Base-by-base conservation (phyloP, 2,329 filamentous ascomycete species). In the Beauveria sp. region DNA sequence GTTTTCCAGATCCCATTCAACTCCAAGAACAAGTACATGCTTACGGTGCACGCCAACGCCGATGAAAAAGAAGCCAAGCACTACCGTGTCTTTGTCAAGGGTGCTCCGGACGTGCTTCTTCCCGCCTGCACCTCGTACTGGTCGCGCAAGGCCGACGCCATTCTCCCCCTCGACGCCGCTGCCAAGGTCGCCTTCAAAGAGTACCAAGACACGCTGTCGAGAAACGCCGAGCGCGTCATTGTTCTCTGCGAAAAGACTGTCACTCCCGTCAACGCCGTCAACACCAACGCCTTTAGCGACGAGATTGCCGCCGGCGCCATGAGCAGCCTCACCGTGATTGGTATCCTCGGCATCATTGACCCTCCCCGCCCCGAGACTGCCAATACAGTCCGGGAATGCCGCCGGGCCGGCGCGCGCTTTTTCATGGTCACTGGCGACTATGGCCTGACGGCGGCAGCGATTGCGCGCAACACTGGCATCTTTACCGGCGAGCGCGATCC, bases 391-490 rank as follows among this genome's bases (percentile, higher is more conserved):
- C 66, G 67, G 2, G 70, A 77, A 59, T 78, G 75, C 4, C 75
- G 75, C n/a, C 74, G 73, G 22, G 77, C 75, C 28, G 77, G 77
- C 50, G 73, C 76, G 2, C 71, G 77, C 16, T 77, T 78, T 64
- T 75, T 77, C 64, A 79, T 80, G 76, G 77, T 80, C n/a, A 79
- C 77, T 2, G 76, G 76, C 18, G 75, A 78, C 63, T 78, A 78
- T 62, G 77, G 72, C 24, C 72, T 84, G 55, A 88, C 85, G 5
- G 85, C 85, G 0, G 84, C 84, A 53, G 84, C 85, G 14, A 88
- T 88, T 64, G 85, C 85, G 6, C 77, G 80, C 64, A 84, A 87
- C 68, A 86, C 84, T 66, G 84, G 84, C 41, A 88, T 88, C 64
- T 84, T 83, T 66, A 84, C 83, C 20, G 62, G 70, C 6, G 72